Evolutionary conservation across 306 rosid species (phyloP).

Genomic region (Rosa lucieae): DNA sequence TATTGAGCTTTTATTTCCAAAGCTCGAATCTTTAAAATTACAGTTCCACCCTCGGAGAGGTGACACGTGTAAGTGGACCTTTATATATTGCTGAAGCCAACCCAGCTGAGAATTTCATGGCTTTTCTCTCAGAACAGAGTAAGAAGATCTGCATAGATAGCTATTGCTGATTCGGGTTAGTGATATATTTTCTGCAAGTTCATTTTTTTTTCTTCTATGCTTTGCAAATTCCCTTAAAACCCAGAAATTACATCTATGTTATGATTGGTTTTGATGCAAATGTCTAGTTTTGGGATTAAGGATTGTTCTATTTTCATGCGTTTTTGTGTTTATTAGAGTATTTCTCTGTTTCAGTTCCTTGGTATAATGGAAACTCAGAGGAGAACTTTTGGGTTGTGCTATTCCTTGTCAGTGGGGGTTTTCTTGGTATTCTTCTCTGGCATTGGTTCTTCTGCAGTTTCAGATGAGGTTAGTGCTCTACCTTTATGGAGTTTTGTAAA

Average conservation of each 20-base stretch:
- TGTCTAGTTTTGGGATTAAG: neutral
- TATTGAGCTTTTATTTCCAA: neutral
- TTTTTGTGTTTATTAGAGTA: conserved; percentile 7
- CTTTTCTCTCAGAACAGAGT: neutral
- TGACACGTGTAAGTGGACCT: neutral
- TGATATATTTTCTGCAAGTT: neutral
- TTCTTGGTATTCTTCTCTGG: conserved; percentile 27
- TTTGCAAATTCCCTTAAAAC: neutral
- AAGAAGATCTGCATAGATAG: neutral
- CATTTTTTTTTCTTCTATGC: neutral
- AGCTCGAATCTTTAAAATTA: neutral
- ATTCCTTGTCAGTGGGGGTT: conserved; percentile 36
- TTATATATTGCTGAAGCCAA: neutral
- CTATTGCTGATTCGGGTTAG: neutral
- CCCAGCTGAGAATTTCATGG: neutral
- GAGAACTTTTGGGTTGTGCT: conserved; percentile 24
- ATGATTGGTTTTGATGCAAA: neutral
- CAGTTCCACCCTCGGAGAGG: neutral
- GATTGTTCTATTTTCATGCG: neutral
- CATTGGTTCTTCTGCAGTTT: conserved; percentile 30
- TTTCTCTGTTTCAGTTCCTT: conserved; percentile 30
- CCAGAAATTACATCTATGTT: neutral
- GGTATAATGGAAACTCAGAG: conserved; percentile 26
- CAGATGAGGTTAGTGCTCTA: conserved; percentile 52
- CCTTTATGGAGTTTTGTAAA: neutral